phyloP scores from a whole-genome alignment of 2,329 filamentous ascomycete species.

The Tothia fuscella region DNA sequence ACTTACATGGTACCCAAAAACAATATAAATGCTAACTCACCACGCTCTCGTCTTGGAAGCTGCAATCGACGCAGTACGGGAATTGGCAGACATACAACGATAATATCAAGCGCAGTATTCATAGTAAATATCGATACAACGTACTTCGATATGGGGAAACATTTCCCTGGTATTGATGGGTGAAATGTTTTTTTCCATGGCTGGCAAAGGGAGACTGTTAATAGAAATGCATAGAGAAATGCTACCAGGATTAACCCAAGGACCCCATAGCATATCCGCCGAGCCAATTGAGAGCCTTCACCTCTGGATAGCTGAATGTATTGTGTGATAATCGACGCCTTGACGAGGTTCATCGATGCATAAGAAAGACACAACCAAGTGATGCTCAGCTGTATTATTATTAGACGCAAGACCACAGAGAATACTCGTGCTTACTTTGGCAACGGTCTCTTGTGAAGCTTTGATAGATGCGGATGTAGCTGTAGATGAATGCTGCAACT shows the following conservation, averaged over 20 bases:
- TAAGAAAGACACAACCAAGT: too few relatives aligned
- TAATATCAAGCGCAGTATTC: constrained; percentile 6
- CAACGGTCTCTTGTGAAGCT: too few relatives aligned
- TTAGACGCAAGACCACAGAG: too few relatives aligned
- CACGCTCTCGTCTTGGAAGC: constrained; percentile 1
- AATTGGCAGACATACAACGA: constrained; percentile 7
- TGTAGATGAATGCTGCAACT: too few relatives aligned
- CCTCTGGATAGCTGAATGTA: constrained; percentile 17
- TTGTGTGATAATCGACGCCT: constrained; percentile 22
- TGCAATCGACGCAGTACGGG: constrained; percentile 1
- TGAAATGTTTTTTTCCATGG: constrained; percentile 6
- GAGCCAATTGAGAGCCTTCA: constrained; percentile 14
- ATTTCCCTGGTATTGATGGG: constrained; percentile 1
- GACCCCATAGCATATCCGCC: constrained; percentile 14
- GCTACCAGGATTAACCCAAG: not conserved
- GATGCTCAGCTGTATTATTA: too few relatives aligned
- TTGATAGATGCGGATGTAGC: too few relatives aligned
- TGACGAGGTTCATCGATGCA: constrained; percentile 22
- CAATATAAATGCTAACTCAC: not conserved
- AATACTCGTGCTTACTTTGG: too few relatives aligned
- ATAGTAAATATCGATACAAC: constrained; percentile 4
- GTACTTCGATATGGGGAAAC: not conserved
- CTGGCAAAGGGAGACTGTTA: constrained; percentile 6
- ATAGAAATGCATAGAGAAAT: constrained; percentile 2
- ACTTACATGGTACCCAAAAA: constrained; percentile 9